Percentiles rank a stretch among this genome's conserved stretches.
Conservation (phyloP, 2,329 filamentous ascomycete genomes). For the Cyanodermella asteris region DNA sequence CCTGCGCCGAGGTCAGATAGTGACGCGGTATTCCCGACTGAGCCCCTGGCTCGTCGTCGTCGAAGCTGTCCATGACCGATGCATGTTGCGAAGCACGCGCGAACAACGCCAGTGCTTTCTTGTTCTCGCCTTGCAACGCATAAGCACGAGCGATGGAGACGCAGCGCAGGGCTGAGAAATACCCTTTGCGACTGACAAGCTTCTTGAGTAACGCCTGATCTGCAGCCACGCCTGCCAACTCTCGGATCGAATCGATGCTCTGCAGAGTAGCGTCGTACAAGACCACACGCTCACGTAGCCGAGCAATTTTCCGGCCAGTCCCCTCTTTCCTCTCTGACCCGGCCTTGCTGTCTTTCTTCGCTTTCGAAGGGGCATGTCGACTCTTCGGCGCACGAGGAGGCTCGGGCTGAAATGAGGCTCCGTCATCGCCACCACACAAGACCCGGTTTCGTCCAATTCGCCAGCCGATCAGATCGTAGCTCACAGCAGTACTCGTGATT, state of each 20-base stretch:
- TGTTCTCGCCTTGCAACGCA: constrained; percentile 45
- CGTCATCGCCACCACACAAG: constrained; percentile 64
- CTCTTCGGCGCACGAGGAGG: constrained; percentile 27
- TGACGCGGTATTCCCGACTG: too few relatives aligned
- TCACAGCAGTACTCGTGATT: constrained; percentile 78
- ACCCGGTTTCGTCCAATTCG: constrained; percentile 82
- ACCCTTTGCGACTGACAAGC: constrained; percentile 54
- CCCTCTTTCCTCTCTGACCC: constrained; percentile 37
- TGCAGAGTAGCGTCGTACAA: constrained; percentile 82
- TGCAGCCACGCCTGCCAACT: constrained; percentile 72
- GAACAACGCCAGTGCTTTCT: constrained; percentile 70
- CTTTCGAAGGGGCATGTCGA: constrained; percentile 32
- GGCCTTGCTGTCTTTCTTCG: constrained; percentile 26
- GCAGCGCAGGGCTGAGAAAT: constrained; percentile 74
- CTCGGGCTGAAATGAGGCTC: constrained; percentile 33
- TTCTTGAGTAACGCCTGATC: constrained; percentile 56
- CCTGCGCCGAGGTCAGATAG: constrained; percentile 38
- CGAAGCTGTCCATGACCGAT: too few relatives aligned
- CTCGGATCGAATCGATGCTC: constrained; percentile 73
- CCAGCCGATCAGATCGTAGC: constrained; percentile 88
- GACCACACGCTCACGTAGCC: constrained; percentile 67
- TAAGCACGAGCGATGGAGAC: constrained; percentile 74
- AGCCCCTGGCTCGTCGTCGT: too few relatives aligned
- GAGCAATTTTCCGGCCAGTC: constrained; percentile 51
- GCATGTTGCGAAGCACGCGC: constrained; percentile 36